Base-by-base conservation (phyloP, 1,284 basidiomycete genomes). In the Wolfiporia cocos region DNA sequence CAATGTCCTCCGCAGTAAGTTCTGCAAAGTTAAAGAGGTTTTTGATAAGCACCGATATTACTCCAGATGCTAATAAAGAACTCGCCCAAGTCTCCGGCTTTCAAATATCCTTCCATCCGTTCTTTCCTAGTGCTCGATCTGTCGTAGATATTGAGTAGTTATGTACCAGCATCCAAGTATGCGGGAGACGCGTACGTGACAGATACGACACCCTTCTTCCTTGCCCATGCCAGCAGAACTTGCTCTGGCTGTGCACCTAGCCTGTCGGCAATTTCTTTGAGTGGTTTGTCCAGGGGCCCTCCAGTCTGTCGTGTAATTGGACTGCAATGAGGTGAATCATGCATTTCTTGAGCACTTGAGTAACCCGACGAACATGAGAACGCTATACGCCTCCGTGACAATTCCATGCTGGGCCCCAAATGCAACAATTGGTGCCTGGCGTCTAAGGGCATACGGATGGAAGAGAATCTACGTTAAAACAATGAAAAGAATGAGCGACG, bases 361-460 rank as follows among this genome's bases (percentile, higher is more conserved):
- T 2, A 33, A 36, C 17, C n/a, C n/a, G 30, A 64, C 73, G n/a
- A 47, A 83, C 78, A 70, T 71, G 12, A 90, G 68, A 37, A 74
- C 71, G 43, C 81, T 78, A 62, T 86, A 90, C 0, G 78, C 86
- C 62, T 88, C 84, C 23, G 77, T 75, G 20, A 78, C 68, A 51
- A 92, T 85, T 15, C 74, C 72, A 47, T 87, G 73, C 48, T 71
- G 62, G 1, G 67, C 65, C 44, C 74, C 70, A 54, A 71, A 85
- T 23, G 74, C 74, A 12, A 90, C 63, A 4, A 87, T 62, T 0
- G 62, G 62, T 0, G 70, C 57, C 37, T 76, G 78, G 21, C 69
- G 64, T 24, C 70, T 59, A 3, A 81, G 77, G 47, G 85, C 84
- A 61, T 89, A 89, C 2, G 86, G 86, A 53, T 89, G 80, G 28